These are phyloP conservation scores for Inonotus hispidus DNA, from an alignment of 1,284 basidiomycete species.

Conservation along the genomic window DNA sequence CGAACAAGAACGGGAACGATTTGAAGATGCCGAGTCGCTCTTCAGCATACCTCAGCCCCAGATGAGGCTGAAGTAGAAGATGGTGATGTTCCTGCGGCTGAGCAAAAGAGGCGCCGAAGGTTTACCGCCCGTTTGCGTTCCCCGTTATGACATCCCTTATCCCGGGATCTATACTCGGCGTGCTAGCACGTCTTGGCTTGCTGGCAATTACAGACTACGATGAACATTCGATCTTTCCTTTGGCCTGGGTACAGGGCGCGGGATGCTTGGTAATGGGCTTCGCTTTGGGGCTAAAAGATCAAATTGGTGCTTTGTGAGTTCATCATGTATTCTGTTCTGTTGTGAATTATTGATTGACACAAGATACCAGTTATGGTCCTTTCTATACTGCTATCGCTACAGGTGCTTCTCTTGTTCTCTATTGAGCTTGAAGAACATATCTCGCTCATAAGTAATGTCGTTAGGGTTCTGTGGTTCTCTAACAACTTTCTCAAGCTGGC, in stretches of 20 bases:
- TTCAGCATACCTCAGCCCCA: slow-evolving; percentile 51
- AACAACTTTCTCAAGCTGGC: slow-evolving; percentile 97
- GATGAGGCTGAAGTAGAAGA: slow-evolving; percentile 30
- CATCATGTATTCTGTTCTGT: background rate
- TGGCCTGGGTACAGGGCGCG: slow-evolving; percentile 83
- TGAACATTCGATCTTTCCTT: slow-evolving; percentile 73
- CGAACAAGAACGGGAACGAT: slow-evolving; percentile 25
- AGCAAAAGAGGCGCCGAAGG: slow-evolving; percentile 31
- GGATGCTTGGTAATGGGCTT: slow-evolving; percentile 95
- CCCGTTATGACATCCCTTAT: slow-evolving; percentile 68
- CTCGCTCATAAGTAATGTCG: background rate
- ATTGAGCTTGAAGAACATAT: background rate
- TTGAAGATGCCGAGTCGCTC: slow-evolving; percentile 36
- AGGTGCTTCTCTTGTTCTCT: slow-evolving; percentile 36
- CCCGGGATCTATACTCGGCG: slow-evolving; percentile 74
- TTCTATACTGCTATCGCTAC: slow-evolving; percentile 87
- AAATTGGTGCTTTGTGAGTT: slow-evolving; percentile 69
- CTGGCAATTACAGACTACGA: slow-evolving; percentile 66
- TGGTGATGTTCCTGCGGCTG: background rate
- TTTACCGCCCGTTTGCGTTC: slow-evolving; percentile 54
- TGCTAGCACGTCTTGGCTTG: slow-evolving; percentile 72
- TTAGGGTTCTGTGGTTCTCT: slow-evolving; percentile 91
- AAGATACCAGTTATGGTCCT: slow-evolving; percentile 60
- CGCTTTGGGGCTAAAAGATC: slow-evolving; percentile 59
- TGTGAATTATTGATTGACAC: slow-evolving; percentile 9